These are phyloP conservation scores for Scorias spongiosa DNA, from an alignment of 2,329 filamentous ascomycete genomes.

Conservation along the genomic window DNA sequence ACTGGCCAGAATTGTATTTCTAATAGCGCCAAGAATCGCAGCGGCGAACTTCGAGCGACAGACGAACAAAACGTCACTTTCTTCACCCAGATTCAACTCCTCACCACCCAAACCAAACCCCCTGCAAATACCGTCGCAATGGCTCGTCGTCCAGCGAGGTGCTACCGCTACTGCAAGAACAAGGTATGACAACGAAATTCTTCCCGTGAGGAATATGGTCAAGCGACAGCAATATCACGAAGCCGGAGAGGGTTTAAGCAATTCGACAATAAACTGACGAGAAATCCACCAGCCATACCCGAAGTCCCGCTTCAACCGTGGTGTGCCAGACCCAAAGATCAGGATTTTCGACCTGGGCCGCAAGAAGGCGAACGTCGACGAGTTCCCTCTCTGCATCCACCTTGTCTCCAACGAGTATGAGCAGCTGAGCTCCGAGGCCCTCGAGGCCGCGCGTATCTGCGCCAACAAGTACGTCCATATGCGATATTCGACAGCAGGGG, in stretches of 20 bases:
- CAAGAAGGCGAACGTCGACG: constrained; percentile 97
- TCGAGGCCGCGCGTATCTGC: constrained; percentile 99
- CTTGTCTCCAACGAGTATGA: constrained; percentile 99
- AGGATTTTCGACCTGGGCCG: constrained; percentile 61
- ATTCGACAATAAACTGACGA: constrained; percentile 12
- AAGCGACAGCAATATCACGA: not conserved
- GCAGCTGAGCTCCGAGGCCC: constrained; percentile 98
- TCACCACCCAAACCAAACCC: constrained; percentile 23
- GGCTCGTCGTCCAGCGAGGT: constrained; percentile 98
- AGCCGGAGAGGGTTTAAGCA: not conserved
- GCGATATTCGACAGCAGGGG: not conserved
- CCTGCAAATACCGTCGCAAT: constrained; percentile 62
- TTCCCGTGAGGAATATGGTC: too few species aligned
- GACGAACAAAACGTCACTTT: constrained; percentile 8
- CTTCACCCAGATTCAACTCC: constrained; percentile 8
- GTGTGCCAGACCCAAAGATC: constrained; percentile 58
- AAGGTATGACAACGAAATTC: constrained; percentile 52
- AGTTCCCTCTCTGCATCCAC: constrained; percentile 98
- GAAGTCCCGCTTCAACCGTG: constrained; percentile 99
- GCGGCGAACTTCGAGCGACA: not conserved
- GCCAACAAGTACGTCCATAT: constrained; percentile 72
- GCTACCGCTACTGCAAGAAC: constrained; percentile 99
- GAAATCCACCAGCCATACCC: constrained; percentile 61
- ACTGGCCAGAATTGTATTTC: not conserved
- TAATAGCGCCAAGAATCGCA: constrained; percentile 1